These are phyloP conservation scores for Perkinsus olseni DNA, from an alignment of 169 alveolate species.

Conservation along the genomic window DNA sequence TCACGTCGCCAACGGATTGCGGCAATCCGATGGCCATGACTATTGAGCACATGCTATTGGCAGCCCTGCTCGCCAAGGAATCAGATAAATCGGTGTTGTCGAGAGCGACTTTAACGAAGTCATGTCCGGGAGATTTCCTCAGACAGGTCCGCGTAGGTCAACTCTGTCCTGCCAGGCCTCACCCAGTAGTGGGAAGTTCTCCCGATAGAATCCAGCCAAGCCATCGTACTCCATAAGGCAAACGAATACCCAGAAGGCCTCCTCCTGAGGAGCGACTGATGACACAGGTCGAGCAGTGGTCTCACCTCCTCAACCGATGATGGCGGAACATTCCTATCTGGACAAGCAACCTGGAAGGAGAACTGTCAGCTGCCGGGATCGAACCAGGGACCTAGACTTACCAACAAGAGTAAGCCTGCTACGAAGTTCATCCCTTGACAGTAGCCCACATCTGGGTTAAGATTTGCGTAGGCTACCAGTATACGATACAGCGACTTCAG, in stretches of 20 bases:
- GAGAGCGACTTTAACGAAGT: too few species aligned
- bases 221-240: conserved; percentile 34
- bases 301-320: background rate
- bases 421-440: conserved; percentile 78
- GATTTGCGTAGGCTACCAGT: conserved; percentile 54
- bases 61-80: too few species aligned
- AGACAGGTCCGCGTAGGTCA: too few species aligned
- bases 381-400: conserved; percentile 7
- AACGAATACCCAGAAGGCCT: conserved; percentile 50
- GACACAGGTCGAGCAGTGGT: background rate
- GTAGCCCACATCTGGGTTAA: conserved; percentile 58
- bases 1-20: too few species aligned
- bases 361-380: background rate
- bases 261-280: conserved; percentile 29
- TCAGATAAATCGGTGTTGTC: too few species aligned
- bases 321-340: background rate
- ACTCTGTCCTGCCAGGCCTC: background rate
- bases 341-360: background rate
- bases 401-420: conserved; percentile 59
- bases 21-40: too few species aligned
- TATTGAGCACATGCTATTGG: too few species aligned
- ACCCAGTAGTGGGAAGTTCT: conserved; percentile 41
- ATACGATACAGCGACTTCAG: conserved; percentile 48
- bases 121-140: too few species aligned
- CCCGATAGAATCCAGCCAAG: conserved; percentile 40